Percentiles rank a stretch among this genome's conserved stretches.
These are phyloP conservation scores for Colletotrichum higginsianum DNA, from an alignment of 2,329 filamentous ascomycete genomes.

Conservation along the genomic window DNA sequence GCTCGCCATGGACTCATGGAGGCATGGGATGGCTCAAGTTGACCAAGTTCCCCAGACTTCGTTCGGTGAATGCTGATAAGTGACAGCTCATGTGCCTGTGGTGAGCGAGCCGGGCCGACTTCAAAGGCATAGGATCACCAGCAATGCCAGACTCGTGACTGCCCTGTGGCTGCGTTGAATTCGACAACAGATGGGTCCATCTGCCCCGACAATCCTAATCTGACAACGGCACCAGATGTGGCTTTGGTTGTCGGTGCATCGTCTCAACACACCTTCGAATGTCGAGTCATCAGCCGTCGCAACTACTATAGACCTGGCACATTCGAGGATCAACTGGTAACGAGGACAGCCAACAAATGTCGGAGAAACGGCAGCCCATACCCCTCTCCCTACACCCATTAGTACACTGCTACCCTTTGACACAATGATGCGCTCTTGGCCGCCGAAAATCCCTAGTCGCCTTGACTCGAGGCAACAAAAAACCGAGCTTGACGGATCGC, in stretches of 20 bases:
- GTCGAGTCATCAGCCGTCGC: background rate
- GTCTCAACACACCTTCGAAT: background rate
- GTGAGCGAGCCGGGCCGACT: slow-evolving; percentile 29
- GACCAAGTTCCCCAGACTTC: background rate
- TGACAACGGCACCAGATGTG: background rate
- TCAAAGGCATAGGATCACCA: background rate
- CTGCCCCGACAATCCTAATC: background rate
- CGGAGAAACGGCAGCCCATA: too few relatives aligned
- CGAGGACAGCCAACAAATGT: background rate
- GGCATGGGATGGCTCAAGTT: background rate
- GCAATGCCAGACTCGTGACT: slow-evolving; percentile 10
- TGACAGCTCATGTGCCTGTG: slow-evolving; percentile 31
- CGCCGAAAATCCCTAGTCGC: background rate
- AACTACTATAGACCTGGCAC: background rate
- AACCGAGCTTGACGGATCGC: slow-evolving; percentile 18
- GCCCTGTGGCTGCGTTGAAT: slow-evolving; percentile 7
- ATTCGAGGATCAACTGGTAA: background rate
- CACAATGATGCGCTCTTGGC: slow-evolving; percentile 21
- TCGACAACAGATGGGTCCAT: slow-evolving; percentile 1
- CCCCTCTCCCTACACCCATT: background rate
- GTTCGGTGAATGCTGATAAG: slow-evolving; percentile 21
- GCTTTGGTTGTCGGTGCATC: background rate
- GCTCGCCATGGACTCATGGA: too few relatives aligned
- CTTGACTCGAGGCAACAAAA: slow-evolving; percentile 27
- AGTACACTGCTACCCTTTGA: slow-evolving; percentile 22